Base-by-base conservation (phyloP, 2,329 filamentous ascomycete species). In the Phaeosphaeria sp. region DNA sequence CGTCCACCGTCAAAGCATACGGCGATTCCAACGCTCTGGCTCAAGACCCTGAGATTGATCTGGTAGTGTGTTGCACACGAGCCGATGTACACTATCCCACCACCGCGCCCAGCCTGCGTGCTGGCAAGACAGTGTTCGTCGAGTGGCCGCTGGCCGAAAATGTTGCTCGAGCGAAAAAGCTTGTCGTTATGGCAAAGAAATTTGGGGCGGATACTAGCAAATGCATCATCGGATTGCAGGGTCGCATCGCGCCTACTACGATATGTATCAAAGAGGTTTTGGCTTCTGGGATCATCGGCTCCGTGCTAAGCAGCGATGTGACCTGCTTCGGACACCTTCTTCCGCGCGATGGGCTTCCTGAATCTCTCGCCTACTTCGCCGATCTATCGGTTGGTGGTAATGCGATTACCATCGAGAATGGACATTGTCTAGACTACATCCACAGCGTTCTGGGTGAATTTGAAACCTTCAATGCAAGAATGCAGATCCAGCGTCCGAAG, bases 71-170 rank as follows among this genome's bases (percentile, higher is more conserved):
- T 59, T 72, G 69, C 43, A 86, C 84, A 0, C 78, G 84, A 3
- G 85, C 86, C 0, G 84, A 87, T 56, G 78, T 78, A 0, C 86
- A 89, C 59, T 77, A 80, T 46, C 55, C 72, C 1, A 80, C 79
- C 1, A 74, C 80, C 0, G 72, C 78, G 11, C 82, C 85, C 0
- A 82, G 80, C 17, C 60, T 87, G 1, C 73, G 75, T 15, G 82
- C 83, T 0, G 85, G 85, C 0, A 87, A 87, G 67, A 65, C 74
- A 0, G 78, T 84, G 0, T 89, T 77, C 55, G 78, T 86, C 0
- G 86, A 89, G 60, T 81, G 81, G 80, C 82, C 80, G 2, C 68
- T 82, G 1, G 79, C 72, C 0, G 69, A 73, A 2, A 78, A 72
- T 36, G 55, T 78, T 0, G 59, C 64, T 1, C 68, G 78, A 50